phyloP scores from a whole-genome alignment of 2,329 filamentous ascomycete genomes.

The Chaetothyriales sp. region DNA sequence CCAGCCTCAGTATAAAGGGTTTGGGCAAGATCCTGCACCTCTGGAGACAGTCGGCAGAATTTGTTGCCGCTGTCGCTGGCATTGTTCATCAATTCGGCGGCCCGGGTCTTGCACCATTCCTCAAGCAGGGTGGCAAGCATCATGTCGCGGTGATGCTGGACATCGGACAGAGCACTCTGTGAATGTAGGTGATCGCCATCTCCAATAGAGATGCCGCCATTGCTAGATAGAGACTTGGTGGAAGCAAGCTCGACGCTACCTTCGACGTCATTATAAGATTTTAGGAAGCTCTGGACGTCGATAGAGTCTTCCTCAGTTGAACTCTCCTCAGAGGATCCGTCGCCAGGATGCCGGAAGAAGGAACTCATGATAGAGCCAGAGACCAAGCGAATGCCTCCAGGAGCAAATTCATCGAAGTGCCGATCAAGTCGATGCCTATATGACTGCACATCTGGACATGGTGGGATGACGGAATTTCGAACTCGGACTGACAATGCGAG shows the following conservation, averaged over 20 bases:
- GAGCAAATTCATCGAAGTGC: background rate
- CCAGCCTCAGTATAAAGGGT: slow-evolving; percentile 30
- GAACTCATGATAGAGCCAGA: slow-evolving; percentile 8
- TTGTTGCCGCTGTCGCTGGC: slow-evolving; percentile 22
- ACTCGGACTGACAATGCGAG: background rate
- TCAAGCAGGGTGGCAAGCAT: slow-evolving; percentile 33
- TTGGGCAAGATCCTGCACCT: slow-evolving; percentile 29
- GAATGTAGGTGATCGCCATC: slow-evolving; percentile 5
- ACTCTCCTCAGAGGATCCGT: slow-evolving; percentile 8
- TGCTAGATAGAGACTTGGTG: slow-evolving; percentile 14
- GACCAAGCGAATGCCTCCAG: background rate
- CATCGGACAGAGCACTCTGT: slow-evolving; percentile 1
- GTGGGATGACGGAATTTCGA: background rate
- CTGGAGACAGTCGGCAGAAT: slow-evolving; percentile 30
- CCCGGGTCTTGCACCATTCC: slow-evolving; percentile 31
- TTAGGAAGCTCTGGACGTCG: background rate
- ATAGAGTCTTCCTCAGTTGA: slow-evolving; percentile 4
- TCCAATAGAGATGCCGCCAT: slow-evolving; percentile 9
- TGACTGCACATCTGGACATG: background rate
- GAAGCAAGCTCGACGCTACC: slow-evolving; percentile 7
- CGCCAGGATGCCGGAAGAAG: slow-evolving; percentile 13
- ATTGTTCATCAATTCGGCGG: slow-evolving; percentile 31
- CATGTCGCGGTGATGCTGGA: slow-evolving; percentile 18
- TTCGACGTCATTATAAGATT: slow-evolving; percentile 1
- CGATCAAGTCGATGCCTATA: background rate